These are phyloP conservation scores for Brassica incana DNA, from an alignment of 345 rosid genomes.

Conservation along the genomic window DNA sequence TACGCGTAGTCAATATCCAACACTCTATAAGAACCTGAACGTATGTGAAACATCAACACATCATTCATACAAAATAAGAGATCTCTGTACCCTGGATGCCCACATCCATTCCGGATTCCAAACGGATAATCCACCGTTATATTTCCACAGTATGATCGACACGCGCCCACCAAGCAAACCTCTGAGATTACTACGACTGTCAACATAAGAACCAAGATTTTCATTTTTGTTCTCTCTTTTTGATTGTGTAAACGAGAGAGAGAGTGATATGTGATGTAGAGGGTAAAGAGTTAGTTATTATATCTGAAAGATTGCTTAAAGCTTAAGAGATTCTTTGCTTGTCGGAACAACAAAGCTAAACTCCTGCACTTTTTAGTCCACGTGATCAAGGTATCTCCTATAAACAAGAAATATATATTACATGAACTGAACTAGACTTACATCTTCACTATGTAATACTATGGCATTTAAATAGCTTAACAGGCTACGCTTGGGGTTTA, in stretches of 20 bases:
- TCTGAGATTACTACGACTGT: constrained; percentile 26
- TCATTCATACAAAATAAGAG: constrained; percentile 82
- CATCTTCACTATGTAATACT: constrained; percentile 12
- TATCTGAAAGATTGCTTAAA: constrained; percentile 28
- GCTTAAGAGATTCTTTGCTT: constrained; percentile 42
- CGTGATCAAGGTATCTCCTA: constrained; percentile 30
- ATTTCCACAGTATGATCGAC: constrained; percentile 86
- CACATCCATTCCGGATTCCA: constrained; percentile 69
- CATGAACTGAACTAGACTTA: background rate
- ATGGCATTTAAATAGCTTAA: constrained; percentile 8
- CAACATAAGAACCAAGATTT: constrained; percentile 20
- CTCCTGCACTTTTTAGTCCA: constrained; percentile 16
- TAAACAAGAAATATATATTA: background rate
- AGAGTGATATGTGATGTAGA: constrained; percentile 4
- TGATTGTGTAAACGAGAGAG: constrained; percentile 18
- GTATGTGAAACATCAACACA: constrained; percentile 80
- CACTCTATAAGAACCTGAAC: constrained; percentile 84
- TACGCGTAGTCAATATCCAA: constrained; percentile 81
- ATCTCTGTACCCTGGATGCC: constrained; percentile 86
- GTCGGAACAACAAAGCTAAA: constrained; percentile 32
- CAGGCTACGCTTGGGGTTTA: constrained; percentile 5
- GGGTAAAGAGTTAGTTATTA: constrained; percentile 24
- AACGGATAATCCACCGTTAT: constrained; percentile 72
- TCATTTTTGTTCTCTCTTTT: constrained; percentile 13
- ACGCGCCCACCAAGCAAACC: constrained; percentile 26